Conservation (phyloP, 208 protist species). For the Leishmania tropica region DNA sequence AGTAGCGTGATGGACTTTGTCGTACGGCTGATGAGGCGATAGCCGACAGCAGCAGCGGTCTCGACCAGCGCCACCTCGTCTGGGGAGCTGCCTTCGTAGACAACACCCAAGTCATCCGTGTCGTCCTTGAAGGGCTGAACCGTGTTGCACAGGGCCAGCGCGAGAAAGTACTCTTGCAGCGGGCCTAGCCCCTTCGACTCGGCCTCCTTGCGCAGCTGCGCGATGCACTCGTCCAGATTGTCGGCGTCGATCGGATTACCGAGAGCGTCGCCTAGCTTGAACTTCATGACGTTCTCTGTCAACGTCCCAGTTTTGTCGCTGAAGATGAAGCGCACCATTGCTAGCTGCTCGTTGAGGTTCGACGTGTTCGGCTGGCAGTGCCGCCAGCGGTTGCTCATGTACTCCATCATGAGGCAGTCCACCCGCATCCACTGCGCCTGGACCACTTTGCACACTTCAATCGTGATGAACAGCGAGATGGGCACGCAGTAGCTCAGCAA, state of each 20-base stretch:
- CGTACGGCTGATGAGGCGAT: constrained; percentile 69
- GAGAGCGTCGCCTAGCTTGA: constrained; percentile 73
- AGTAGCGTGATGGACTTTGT: constrained; percentile 51
- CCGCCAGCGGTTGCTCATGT: constrained; percentile 60
- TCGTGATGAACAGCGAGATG: constrained; percentile 93
- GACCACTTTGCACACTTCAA: constrained; percentile 91
- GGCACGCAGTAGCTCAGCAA: constrained; percentile 91
- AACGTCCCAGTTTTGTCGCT: constrained; percentile 94
- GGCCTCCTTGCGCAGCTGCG: constrained; percentile 33
- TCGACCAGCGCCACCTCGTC: constrained; percentile 94
- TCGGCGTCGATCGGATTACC: constrained; percentile 61
- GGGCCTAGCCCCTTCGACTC: constrained; percentile 24
- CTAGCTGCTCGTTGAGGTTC: constrained; percentile 93
- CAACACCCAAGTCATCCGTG: constrained; percentile 24
- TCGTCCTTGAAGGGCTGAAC: constrained; percentile 82
- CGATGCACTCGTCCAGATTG: constrained; percentile 27
- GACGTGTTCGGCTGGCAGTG: constrained; percentile 88
- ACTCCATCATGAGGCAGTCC: constrained; percentile 88
- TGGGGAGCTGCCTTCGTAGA: constrained; percentile 93
- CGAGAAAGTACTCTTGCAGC: constrained; percentile 75
- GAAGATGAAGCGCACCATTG: constrained; percentile 91
- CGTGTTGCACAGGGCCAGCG: constrained; percentile 86
- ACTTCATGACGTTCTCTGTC: constrained; percentile 93
- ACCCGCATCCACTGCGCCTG: constrained; percentile 89
- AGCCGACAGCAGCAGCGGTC: constrained; percentile 71